Base-by-base conservation (phyloP, 768 basidiomycete species). In the Leccinum longicurvipes region DNA sequence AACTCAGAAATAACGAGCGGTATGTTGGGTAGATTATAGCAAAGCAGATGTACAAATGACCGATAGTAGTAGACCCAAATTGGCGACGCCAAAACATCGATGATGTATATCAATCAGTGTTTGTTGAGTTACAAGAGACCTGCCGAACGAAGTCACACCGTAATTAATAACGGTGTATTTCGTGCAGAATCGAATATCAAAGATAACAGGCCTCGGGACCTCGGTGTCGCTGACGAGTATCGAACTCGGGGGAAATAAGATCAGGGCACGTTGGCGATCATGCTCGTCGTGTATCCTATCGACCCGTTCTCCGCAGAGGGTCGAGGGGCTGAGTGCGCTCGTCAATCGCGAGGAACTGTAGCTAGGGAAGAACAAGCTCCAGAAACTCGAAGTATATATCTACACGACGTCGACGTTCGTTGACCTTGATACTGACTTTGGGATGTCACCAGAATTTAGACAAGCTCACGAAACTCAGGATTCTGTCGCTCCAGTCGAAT, bases 361-460 rank as follows among this genome's bases (percentile, higher is more conserved):
- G 93, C 74, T 98, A 3, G 97, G 97, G 8, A 99, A 99, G 80
- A 99, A 99, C 70, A 99, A 98, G 76, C 92, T 99, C 55, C 69
- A 85, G 6, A 86, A 83, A 69, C 80, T 99, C 4, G 89, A 95
- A 80, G 92, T 91, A 49, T 27, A 21, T 57, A n/a, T n/a, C n/a
- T n/a, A n/a, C n/a, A 6, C 10, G 12, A 32, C 1, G 4, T 45
- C 8, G 5, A 27, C 41, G 17, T 14, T 1, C 11, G 3, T 24
- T 27, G 21, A 19, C 21, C 14, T 44, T 28, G 27, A 51, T 29
- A 21, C 36, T 50, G 48, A 60, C 17, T 19, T 25, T 21, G 8
- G 31, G 14, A 36, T 2, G 31, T 48, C 31, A 6, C 48, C 60
- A 96, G 91, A 87, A 89, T 60, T 73, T 98, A 24, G 74, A 74